Conservation (phyloP, 208 protist genomes). For the Crithidia brevicula region DNA sequence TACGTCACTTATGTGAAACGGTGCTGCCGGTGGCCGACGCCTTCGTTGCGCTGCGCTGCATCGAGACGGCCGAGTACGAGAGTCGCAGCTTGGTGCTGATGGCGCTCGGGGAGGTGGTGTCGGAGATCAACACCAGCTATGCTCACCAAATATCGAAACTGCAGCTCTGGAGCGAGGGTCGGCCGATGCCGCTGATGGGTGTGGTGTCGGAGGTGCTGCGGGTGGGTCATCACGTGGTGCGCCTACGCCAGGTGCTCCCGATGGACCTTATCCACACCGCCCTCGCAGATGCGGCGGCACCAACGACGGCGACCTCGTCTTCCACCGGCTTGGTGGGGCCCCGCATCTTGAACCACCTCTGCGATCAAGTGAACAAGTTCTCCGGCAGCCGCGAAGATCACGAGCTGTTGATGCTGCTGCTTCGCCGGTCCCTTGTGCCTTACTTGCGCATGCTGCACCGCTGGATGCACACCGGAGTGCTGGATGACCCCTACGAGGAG, state of each 20-base stretch:
- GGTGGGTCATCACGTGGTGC: conserved; percentile 82
- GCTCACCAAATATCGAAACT: conserved; percentile 77
- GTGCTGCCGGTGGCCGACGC: conserved; percentile 81
- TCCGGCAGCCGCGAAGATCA: conserved; percentile 80
- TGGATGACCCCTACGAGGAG: conserved; percentile 84
- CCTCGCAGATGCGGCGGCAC: conserved; percentile 26
- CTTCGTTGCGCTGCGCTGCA: conserved; percentile 66
- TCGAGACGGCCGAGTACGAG: conserved; percentile 73
- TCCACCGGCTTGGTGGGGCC: conserved; percentile 50
- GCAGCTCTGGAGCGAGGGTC: conserved; percentile 56
- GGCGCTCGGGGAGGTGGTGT: conserved; percentile 84
- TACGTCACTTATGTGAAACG: conserved; percentile 74
- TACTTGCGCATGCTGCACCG: conserved; percentile 79
- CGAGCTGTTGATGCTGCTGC: conserved; percentile 66
- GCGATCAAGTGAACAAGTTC: conserved; percentile 60
- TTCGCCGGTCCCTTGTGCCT: conserved; percentile 76
- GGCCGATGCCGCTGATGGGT: conserved; percentile 81
- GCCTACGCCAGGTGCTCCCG: conserved; percentile 81
- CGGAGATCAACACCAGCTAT: conserved; percentile 85
- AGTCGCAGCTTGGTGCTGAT: conserved; percentile 80
- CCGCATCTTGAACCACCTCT: conserved; percentile 81
- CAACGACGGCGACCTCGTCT: not conserved
- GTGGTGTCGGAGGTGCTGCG: conserved; percentile 85
- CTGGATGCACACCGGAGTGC: conserved; percentile 86
- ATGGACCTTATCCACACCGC: conserved; percentile 61